Conservation (phyloP, 768 basidiomycete genomes). For the Phaffia australis region DNA sequence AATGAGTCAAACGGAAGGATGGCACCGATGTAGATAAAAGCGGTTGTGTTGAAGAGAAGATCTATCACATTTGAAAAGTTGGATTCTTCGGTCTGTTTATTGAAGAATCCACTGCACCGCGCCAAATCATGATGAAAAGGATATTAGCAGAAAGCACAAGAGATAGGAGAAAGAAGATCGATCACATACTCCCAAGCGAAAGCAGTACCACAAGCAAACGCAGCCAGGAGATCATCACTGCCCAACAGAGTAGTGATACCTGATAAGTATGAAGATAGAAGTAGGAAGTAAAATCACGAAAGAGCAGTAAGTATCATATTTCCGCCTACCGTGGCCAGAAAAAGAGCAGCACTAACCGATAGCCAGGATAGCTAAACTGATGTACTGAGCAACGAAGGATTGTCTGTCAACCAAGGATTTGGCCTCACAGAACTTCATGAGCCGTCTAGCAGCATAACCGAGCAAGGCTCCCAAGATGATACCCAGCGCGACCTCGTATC, state of each 20-base stretch:
- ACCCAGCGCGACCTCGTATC: slow-evolving; percentile 70
- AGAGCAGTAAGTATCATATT: slow-evolving; percentile 38
- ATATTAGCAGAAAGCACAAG: background rate
- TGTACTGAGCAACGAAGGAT: slow-evolving; percentile 76
- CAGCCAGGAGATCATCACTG: slow-evolving; percentile 84
- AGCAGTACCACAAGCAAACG: slow-evolving; percentile 87
- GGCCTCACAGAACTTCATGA: slow-evolving; percentile 86
- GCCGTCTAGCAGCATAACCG: slow-evolving; percentile 68
- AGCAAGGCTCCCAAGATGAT: slow-evolving; percentile 61
- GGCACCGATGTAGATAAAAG: slow-evolving; percentile 59
- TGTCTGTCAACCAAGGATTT: slow-evolving; percentile 83
- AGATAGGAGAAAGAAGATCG: slow-evolving; percentile 44
- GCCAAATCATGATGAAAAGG: background rate
- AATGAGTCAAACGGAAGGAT: slow-evolving; percentile 91
- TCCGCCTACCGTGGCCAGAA: background rate
- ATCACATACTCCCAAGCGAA: slow-evolving; percentile 97
- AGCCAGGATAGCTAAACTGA: slow-evolving; percentile 37
- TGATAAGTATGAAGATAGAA: slow-evolving; percentile 53
- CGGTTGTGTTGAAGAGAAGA: slow-evolving; percentile 39
- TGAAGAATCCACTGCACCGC: slow-evolving; percentile 38
- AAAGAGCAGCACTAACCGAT: slow-evolving; percentile 32
- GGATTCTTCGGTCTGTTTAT: slow-evolving; percentile 77
- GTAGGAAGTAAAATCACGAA: slow-evolving; percentile 48
- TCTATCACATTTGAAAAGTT: slow-evolving; percentile 92
- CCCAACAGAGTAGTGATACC: slow-evolving; percentile 76